Percentiles rank a stretch among this genome's conserved stretches.
Evolutionary conservation across 208 protist genomes (phyloP).

Genomic region (Crithidia sp.): DNA sequence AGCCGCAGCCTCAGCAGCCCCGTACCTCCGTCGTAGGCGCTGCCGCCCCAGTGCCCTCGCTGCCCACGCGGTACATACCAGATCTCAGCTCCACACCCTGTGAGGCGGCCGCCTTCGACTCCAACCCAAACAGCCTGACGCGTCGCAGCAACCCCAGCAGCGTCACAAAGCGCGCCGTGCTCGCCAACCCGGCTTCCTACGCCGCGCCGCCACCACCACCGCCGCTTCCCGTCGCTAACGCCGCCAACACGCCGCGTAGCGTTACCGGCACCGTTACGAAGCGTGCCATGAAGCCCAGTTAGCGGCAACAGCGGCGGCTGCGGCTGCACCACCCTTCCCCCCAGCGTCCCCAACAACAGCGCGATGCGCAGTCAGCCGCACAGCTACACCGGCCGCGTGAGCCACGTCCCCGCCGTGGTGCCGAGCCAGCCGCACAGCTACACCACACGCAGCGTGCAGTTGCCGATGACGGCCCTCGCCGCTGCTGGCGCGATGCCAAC

Average conservation of each 20-base stretch:
- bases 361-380: conserved; percentile 2
- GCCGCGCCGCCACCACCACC: too few relatives aligned
- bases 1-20: too few relatives aligned
- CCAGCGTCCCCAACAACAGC: neutral
- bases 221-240: neutral
- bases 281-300: neutral
- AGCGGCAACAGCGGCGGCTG: neutral
- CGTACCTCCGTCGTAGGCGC: neutral
- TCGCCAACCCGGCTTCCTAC: too few relatives aligned
- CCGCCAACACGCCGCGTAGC: neutral
- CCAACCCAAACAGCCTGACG: neutral
- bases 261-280: neutral
- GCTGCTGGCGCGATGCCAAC: neutral
- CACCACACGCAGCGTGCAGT: neutral
- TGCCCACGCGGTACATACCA: conserved; percentile 2
- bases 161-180: neutral
- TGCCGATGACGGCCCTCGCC: neutral
- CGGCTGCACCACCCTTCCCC: conserved; percentile 2
- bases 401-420: neutral
- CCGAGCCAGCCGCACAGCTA: conserved; percentile 18
- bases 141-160: neutral
- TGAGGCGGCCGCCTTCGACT: conserved; percentile 20
- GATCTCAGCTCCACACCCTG: conserved; percentile 2
- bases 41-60: neutral
- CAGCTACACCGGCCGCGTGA: conserved; percentile 1